Evolutionary conservation across 108 stramenopile species (phyloP).

Genomic region (Skeletonema menzelii): DNA sequence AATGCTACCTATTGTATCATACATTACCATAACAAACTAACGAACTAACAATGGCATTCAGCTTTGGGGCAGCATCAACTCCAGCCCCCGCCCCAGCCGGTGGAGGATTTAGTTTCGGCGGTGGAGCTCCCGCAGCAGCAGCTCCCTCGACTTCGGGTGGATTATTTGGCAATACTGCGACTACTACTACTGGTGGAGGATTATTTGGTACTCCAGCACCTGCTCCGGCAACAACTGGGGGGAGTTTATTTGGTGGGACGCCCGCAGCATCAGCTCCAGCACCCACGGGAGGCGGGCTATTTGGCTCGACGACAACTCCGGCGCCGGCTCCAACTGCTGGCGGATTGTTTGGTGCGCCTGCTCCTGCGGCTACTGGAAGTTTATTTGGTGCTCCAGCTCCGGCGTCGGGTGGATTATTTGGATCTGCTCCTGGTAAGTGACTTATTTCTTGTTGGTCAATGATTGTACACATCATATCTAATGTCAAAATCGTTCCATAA

Average conservation of each 20-base stretch:
- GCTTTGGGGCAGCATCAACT: slow-evolving; percentile 12
- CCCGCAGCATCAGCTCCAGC: slow-evolving; percentile 6
- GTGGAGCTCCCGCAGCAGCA: slow-evolving; percentile 8
- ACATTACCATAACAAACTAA: no score
- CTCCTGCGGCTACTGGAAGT: slow-evolving; percentile 15
- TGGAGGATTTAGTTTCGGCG: slow-evolving; percentile 13
- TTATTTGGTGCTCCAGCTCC: slow-evolving; percentile 16
- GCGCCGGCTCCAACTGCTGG: slow-evolving; percentile 24
- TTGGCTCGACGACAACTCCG: slow-evolving; percentile 21
- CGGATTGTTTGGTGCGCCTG: slow-evolving; percentile 56
- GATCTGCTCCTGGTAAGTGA: slow-evolving; percentile 19
- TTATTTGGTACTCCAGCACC: slow-evolving; percentile 14
- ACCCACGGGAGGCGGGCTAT: slow-evolving; percentile 6
- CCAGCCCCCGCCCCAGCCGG: slow-evolving; percentile 10
- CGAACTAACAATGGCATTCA: slow-evolving; percentile 12
- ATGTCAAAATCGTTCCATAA: background rate
- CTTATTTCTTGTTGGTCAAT: slow-evolving; percentile 41
- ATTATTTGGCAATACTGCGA: slow-evolving; percentile 60
- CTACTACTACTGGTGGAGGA: slow-evolving; percentile 17
- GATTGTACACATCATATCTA: slow-evolving; percentile 14
- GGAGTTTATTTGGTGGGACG: slow-evolving; percentile 46
- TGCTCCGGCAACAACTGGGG: slow-evolving; percentile 17
- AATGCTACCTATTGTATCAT: background rate
- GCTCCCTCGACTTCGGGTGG: slow-evolving; percentile 34
- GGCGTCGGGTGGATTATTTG: slow-evolving; percentile 30